Evolutionary conservation across 306 rosid genomes (phyloP).

Genomic region (Canavalia ensiformis): DNA sequence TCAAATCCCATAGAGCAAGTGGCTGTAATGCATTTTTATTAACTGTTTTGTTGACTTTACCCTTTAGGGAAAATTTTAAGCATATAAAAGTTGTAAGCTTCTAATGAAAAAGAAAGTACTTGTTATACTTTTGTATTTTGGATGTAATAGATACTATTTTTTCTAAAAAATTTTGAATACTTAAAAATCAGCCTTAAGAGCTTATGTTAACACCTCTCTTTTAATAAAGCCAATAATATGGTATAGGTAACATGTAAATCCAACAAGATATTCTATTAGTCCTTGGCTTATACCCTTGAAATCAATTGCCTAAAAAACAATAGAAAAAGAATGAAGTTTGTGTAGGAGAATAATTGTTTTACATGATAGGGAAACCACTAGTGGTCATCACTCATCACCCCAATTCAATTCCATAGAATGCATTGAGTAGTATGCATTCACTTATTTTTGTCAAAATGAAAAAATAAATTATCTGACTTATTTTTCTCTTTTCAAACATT

Average conservation of each 20-base stretch:
- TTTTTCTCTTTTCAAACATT: background rate
- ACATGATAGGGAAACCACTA: slow-evolving; percentile 10
- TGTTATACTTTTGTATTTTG: no score
- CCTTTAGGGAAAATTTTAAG: no score
- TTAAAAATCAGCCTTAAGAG: no score
- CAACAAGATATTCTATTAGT: slow-evolving; percentile 1
- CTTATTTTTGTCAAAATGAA: slow-evolving; percentile 4
- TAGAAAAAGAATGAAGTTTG: background rate
- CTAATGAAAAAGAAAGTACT: no score
- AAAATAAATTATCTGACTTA: background rate
- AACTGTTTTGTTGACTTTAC: no score
- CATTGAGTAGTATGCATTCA: background rate
- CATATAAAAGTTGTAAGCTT: no score
- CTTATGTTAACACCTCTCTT: background rate
- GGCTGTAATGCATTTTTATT: no score
- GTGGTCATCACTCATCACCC: background rate
- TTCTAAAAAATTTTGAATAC: no score
- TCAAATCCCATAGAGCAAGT: background rate
- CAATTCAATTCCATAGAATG: slow-evolving; percentile 10
- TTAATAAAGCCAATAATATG: background rate
- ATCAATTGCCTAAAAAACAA: background rate
- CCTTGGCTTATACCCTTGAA: background rate
- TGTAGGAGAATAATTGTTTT: background rate
- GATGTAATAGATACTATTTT: no score
- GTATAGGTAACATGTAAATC: slow-evolving; percentile 9